phyloP scores from a whole-genome alignment of 768 basidiomycete species.

The Trametes meyenii region DNA sequence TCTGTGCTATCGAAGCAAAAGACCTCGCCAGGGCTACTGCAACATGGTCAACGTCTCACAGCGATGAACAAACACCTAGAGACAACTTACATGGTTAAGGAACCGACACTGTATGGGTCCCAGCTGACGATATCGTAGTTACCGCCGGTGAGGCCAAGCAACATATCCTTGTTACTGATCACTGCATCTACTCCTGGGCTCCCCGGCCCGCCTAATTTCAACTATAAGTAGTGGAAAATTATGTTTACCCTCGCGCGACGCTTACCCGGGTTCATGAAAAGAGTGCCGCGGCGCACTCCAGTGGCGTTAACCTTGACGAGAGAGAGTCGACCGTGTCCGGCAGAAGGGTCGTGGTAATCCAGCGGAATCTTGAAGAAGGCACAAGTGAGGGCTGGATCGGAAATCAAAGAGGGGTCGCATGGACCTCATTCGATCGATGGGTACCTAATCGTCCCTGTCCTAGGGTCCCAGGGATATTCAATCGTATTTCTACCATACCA shows the following conservation, averaged over 20 bases:
- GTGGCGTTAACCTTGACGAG: conserved; percentile 8
- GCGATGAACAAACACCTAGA: too few relatives aligned
- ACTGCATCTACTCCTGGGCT: not conserved
- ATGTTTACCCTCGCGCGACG: too few relatives aligned
- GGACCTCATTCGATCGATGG: conserved; percentile 2
- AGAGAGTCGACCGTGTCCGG: not conserved
- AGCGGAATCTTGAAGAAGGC: not conserved
- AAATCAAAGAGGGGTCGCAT: not conserved
- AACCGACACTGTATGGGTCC: conserved; percentile 16
- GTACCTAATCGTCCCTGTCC: not conserved
- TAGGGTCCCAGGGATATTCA: not conserved
- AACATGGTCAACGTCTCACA: not conserved
- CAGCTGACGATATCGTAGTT: conserved; percentile 18
- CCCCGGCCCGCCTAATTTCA: conserved; percentile 2
- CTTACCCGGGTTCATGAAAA: conserved; percentile 3
- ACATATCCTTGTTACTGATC: not conserved
- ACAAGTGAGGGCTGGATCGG: not conserved
- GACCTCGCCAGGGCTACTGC: conserved; percentile 7
- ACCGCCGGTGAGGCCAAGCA: conserved; percentile 1
- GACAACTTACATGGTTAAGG: conserved; percentile 5
- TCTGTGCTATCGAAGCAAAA: conserved; percentile 9
- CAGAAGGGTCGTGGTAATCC: conserved; percentile 5
- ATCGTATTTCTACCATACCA: too few relatives aligned
- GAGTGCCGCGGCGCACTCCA: not conserved
- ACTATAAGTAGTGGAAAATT: not conserved